Percentiles rank a stretch among this genome's conserved stretches.
Evolutionary conservation across 1,284 basidiomycete genomes (phyloP).

Genomic region (Sanguinoderma infundibulare): DNA sequence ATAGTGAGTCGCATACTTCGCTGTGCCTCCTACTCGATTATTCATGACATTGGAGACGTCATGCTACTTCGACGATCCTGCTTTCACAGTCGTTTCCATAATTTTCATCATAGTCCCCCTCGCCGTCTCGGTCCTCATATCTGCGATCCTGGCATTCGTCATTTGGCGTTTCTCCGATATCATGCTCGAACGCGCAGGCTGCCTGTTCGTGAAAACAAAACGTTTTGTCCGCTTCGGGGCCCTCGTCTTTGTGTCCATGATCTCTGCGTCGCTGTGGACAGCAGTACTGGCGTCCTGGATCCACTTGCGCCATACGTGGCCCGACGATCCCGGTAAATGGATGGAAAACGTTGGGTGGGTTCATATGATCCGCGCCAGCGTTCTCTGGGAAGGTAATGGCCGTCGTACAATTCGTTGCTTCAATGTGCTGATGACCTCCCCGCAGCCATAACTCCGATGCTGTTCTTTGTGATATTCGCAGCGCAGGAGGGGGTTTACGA

Average conservation of each 20-base stretch:
- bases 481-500: conserved; percentile 33
- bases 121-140: conserved; percentile 22
- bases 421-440: background rate
- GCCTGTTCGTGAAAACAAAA: conserved; percentile 19
- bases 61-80: conserved; percentile 25
- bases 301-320: conserved; percentile 1
- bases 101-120: conserved; percentile 29
- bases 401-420: background rate
- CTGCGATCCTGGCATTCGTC: conserved; percentile 20
- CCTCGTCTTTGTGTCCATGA: conserved; percentile 28
- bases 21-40: background rate
- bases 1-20: conserved; percentile 13
- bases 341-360: conserved; percentile 4
- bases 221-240: conserved; percentile 30
- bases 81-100: conserved; percentile 27
- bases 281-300: conserved; percentile 29
- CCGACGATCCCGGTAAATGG: background rate
- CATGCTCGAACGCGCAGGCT: conserved; percentile 13
- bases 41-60: conserved; percentile 18
- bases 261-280: conserved; percentile 29
- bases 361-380: conserved; percentile 15
- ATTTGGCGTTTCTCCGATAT: conserved; percentile 28
- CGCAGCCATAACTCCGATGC: conserved; percentile 26
- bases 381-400: conserved; percentile 31
- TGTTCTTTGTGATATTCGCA: conserved; percentile 33